A percentile compares a stretch with the other conserved stretches of the same genome.
These are phyloP conservation scores for Kuraishia capsulata DNA, from an alignment of 805 yeast genomes.

Conservation along the genomic window DNA sequence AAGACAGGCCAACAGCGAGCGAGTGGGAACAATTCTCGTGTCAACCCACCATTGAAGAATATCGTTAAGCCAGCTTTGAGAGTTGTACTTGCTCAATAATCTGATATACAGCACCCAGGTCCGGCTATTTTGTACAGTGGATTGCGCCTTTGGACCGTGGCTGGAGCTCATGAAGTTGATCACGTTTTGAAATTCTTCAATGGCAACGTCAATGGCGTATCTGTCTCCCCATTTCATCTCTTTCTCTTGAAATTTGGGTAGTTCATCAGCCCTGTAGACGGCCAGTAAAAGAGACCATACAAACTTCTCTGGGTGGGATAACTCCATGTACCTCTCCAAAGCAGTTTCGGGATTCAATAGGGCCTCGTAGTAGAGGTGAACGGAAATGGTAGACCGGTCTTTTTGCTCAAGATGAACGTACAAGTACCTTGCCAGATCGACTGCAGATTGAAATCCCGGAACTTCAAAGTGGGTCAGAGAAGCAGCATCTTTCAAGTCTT, in stretches of 20 bases:
- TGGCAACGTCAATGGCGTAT: constrained; percentile 52
- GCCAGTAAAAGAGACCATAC: constrained; percentile 40
- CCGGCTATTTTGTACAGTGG: constrained; percentile 32
- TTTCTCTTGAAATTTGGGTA: constrained; percentile 7
- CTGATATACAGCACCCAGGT: constrained; percentile 46
- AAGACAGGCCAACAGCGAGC: constrained; percentile 8
- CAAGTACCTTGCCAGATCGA: constrained; percentile 1
- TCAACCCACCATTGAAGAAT: constrained; percentile 48
- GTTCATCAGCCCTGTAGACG: constrained; percentile 17
- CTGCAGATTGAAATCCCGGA: not conserved
- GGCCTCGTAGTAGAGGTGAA: constrained; percentile 19
- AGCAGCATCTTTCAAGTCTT: not conserved
- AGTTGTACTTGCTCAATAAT: constrained; percentile 36
- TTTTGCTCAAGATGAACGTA: not conserved
- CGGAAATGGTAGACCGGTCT: constrained; percentile 1
- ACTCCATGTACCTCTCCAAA: constrained; percentile 15
- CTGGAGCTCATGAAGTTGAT: constrained; percentile 14
- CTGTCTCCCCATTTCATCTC: constrained; percentile 35
- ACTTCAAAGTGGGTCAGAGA: not conserved
- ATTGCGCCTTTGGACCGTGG: not conserved
- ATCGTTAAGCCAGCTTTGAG: constrained; percentile 37
- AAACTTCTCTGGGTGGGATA: constrained; percentile 13
- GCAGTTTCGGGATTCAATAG: constrained; percentile 20
- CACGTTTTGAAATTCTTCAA: constrained; percentile 41
- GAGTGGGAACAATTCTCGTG: constrained; percentile 31